These are phyloP conservation scores for Xerocomellus chrysenteron DNA, from an alignment of 768 basidiomycete species.

Conservation along the genomic window DNA sequence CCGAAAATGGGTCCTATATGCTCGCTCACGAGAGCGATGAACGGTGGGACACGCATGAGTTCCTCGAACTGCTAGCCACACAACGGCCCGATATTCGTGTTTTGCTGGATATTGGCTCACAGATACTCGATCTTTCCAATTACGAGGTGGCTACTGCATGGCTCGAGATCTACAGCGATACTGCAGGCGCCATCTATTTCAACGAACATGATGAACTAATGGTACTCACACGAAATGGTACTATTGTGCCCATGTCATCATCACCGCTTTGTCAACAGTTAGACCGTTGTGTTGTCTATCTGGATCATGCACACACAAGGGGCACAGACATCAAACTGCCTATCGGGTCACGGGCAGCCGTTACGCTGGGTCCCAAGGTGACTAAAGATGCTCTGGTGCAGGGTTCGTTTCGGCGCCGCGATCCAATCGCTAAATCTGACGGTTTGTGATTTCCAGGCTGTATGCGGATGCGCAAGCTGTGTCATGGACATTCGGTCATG, in stretches of 20 bases:
- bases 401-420: conserved; percentile 21
- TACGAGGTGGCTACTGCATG: conserved; percentile 38
- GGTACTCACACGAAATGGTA: conserved; percentile 25
- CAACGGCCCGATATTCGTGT: conserved; percentile 41
- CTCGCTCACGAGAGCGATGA: not conserved
- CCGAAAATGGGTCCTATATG: conserved; percentile 16
- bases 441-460: conserved; percentile 33
- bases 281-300: conserved; percentile 33
- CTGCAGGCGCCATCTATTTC: conserved; percentile 28
- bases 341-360: conserved; percentile 29
- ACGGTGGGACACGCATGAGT: not conserved
- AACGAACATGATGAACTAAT: conserved; percentile 27
- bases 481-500: conserved; percentile 44
- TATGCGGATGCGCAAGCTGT: conserved; percentile 51
- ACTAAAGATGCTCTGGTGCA: conserved; percentile 35
- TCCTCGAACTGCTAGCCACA: conserved; percentile 29
- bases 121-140: conserved; percentile 50
- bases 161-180: conserved; percentile 28
- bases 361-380: conserved; percentile 36
- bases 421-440: not conserved
- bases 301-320: conserved; percentile 38
- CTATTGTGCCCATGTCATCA: conserved; percentile 10
- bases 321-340: conserved; percentile 40
- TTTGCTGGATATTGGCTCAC: conserved; percentile 54
- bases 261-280: conserved; percentile 31